Evolutionary conservation across 2,329 filamentous ascomycete species (phyloP), one percentile per base, ranked within the genome.

Genomic region (Diaporthe eres): DNA sequence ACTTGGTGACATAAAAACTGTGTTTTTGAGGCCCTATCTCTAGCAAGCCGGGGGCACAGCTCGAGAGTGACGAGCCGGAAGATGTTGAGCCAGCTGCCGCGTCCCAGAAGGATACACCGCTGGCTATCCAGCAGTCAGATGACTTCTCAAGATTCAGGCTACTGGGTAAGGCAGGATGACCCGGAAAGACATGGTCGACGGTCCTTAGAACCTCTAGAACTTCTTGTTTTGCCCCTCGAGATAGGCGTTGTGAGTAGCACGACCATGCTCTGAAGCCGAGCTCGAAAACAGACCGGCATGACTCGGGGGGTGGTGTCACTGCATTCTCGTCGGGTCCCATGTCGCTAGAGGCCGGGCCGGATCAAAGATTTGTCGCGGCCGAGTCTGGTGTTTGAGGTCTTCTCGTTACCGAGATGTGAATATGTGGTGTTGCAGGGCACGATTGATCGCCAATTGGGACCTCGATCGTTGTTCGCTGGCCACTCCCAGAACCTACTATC

Each of bases 201-300:
- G 3, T 3, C 28, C 61, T 65, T 12, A 65, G 6, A 1, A 1
- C 1, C 17, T 47, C 61, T 2, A n/a, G 42, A 13, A 10, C 17
- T n/a, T 65, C 42, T 65, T 49, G 61, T 34, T 34, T 65, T 13
- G 42, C 25, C 61, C 10, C 61, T 10, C 3, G 8, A 34, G 61
- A 34, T 8, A 19, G 4, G 42, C 25, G 61, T 34, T 49, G 42
- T 65, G 61, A 31, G 25, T 9, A 49, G 6, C 2, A 34, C 5
- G 51, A 44, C 49, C 68, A 71, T 4, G 51, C 22, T n/a, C 17
- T 44, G 37, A 71, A 71, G 37, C 68, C 68, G 53, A 39, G 68
- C 68, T 55, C 39, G 68, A 71, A 71, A n/a, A 58, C 47, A 34
- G 68, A 53, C 37, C 68, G 34, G 51, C 53, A 58, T n/a, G 9